Conservation (phyloP, 164 flowering plant genomes). For the Vitis rotundifolia region DNA sequence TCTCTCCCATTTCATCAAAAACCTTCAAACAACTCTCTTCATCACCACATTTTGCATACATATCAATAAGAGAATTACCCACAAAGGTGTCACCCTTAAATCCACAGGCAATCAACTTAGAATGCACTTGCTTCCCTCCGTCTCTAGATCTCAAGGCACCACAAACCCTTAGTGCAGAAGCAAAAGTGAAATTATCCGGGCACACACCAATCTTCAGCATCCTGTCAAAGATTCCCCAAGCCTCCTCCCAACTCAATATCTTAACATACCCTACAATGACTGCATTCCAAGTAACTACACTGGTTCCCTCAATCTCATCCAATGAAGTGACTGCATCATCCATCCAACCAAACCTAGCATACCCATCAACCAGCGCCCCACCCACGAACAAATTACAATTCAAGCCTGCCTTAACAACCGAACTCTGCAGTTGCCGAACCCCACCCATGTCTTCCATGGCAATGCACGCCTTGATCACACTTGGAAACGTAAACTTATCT, state of each 20-base stretch:
- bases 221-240: slow-evolving; percentile 1
- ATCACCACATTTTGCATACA: slow-evolving; percentile 33
- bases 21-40: neutral
- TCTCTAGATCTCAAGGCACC: slow-evolving; percentile 1
- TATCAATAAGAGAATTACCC: slow-evolving; percentile 32
- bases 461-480: slow-evolving; percentile 1
- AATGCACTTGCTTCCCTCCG: slow-evolving; percentile 9
- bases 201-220: neutral
- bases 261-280: slow-evolving; percentile 13
- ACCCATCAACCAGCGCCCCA: slow-evolving; percentile 7
- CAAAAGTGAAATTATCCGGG: slow-evolving; percentile 7
- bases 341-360: slow-evolving; percentile 6
- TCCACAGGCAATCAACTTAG: slow-evolving; percentile 8
- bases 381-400: neutral
- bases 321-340: slow-evolving; percentile 2
- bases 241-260: slow-evolving; percentile 6
- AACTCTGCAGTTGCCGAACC: slow-evolving; percentile 2
- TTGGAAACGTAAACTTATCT: slow-evolving; percentile 6
- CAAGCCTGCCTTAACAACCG: slow-evolving; percentile 7
- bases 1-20: slow-evolving; percentile 3
- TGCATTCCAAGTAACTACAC: slow-evolving; percentile 7
- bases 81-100: slow-evolving; percentile 15
- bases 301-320: slow-evolving; percentile 5
- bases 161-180: slow-evolving; percentile 5
- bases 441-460: slow-evolving; percentile 2